Base-by-base conservation (phyloP, 2,329 filamentous ascomycete species). In the Cryphonectria carpinicola region DNA sequence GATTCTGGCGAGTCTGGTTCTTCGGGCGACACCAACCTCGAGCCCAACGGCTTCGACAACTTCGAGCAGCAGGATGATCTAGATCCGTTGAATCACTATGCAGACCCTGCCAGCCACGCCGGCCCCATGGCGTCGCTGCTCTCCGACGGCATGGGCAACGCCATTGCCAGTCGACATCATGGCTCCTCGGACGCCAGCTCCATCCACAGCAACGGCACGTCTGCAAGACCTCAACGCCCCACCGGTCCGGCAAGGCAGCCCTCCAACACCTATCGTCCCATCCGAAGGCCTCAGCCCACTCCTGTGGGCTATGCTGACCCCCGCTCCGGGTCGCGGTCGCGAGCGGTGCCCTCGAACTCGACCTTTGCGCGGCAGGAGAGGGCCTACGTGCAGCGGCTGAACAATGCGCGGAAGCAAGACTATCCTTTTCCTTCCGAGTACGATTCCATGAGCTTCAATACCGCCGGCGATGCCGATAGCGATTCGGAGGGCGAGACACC, bases 401-500 rank as follows among this genome's bases (percentile, higher is more conserved):
- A 96, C 65, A 77, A 81, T 46, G 67, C 68, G 17, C 69, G 76
- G 77, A 71, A 75, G 77, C 61, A 87, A 87, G 90, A 93, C 74
- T 96, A 95, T 82, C 93, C 94, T 73, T 90, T 94, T 69, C 85
- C 90, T 19, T 39, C 68, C 63, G 71, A 71, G 32, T 72, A 68
- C 69, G 71, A 72, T 37, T 69, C 71, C 4, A 72, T 71, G 49
- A 66, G 52, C 43, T 71, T 72, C 65, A 70, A 32, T 49, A 56
- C 71, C 32, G 62, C 60, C 13, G 70, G 87, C 71, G 91, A 92
- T 73, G 82, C 80, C 60, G 94, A 96, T 74, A 94, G 94, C 8
- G 94, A 97, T 75, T 91, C 92, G 0, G 96, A 98, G 75, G 95
- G 96, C 43, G 95, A 97, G 77, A 97, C 94, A 0, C 94, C 95